Evolutionary conservation across 345 rosid genomes (phyloP).

Genomic region (Brassica juncea): DNA sequence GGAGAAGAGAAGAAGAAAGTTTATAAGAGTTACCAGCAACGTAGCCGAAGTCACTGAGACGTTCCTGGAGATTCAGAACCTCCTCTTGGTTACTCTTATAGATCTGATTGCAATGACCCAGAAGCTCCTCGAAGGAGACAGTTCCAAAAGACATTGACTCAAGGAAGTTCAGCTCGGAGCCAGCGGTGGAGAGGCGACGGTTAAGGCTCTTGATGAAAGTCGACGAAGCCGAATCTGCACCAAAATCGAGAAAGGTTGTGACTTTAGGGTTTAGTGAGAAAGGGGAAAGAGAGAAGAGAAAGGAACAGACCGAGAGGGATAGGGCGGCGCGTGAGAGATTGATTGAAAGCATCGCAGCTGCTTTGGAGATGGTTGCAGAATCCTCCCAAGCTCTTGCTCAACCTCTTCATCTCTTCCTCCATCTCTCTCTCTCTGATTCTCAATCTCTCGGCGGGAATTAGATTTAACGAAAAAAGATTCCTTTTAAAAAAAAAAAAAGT

Average conservation of each 20-base stretch:
- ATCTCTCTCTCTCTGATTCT: constrained; percentile 30
- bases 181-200: constrained; percentile 60
- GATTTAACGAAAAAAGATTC: neutral
- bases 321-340: constrained; percentile 73
- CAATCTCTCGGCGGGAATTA: constrained; percentile 26
- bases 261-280: constrained; percentile 15
- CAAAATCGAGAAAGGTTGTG: neutral
- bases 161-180: constrained; percentile 57
- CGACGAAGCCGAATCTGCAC: constrained; percentile 76
- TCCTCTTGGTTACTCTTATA: constrained; percentile 54
- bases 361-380: constrained; percentile 72
- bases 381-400: constrained; percentile 53
- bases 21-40: constrained; percentile 43
- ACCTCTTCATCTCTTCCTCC: constrained; percentile 55
- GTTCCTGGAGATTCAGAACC: constrained; percentile 51
- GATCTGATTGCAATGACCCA: constrained; percentile 78
- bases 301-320: constrained; percentile 61
- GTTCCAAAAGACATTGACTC: constrained; percentile 80
- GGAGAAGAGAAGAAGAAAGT: neutral
- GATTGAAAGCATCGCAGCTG: constrained; percentile 76
- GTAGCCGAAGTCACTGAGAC: constrained; percentile 50
- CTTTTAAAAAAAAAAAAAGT: neutral
- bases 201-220: constrained; percentile 71
- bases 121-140: constrained; percentile 79
- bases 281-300: neutral